These are phyloP conservation scores for Hymenoscyphus occultus DNA, from an alignment of 2,329 filamentous ascomycete genomes.

Conservation along the genomic window DNA sequence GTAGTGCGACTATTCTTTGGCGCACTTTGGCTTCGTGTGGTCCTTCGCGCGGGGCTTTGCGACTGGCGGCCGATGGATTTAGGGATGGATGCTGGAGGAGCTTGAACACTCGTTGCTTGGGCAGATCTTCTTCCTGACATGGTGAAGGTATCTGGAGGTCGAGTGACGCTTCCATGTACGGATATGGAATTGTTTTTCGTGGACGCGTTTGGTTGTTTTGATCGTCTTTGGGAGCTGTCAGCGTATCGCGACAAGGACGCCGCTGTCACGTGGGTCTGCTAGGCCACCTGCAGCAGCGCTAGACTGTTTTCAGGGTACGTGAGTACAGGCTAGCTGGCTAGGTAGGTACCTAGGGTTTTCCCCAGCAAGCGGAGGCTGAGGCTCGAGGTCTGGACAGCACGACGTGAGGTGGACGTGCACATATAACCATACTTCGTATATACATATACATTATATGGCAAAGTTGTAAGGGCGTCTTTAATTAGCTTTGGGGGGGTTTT, in stretches of 20 bases:
- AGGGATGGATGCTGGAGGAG: constrained; percentile 32
- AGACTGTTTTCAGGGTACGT: background rate
- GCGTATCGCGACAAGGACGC: background rate
- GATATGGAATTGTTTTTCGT: background rate
- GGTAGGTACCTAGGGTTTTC: background rate
- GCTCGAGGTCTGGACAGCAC: background rate
- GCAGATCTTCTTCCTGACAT: constrained; percentile 17
- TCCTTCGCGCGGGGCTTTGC: background rate
- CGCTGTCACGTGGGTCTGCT: background rate
- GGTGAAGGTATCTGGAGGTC: background rate
- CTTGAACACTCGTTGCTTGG: constrained; percentile 24
- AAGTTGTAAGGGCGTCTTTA: background rate
- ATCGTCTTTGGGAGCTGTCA: background rate
- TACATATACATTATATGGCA: background rate
- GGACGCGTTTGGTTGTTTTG: background rate
- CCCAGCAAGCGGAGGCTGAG: background rate
- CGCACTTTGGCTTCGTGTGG: constrained; percentile 38
- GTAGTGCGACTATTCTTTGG: constrained; percentile 9
- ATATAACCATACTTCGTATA: no score
- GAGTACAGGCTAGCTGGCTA: background rate
- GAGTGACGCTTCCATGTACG: background rate
- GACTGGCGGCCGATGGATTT: constrained; percentile 13
- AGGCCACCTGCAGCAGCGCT: background rate
- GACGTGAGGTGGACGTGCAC: background rate
- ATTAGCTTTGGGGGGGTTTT: background rate